Conservation (phyloP, 495 filamentous ascomycete genomes). For the Penicillium crystallinum region DNA sequence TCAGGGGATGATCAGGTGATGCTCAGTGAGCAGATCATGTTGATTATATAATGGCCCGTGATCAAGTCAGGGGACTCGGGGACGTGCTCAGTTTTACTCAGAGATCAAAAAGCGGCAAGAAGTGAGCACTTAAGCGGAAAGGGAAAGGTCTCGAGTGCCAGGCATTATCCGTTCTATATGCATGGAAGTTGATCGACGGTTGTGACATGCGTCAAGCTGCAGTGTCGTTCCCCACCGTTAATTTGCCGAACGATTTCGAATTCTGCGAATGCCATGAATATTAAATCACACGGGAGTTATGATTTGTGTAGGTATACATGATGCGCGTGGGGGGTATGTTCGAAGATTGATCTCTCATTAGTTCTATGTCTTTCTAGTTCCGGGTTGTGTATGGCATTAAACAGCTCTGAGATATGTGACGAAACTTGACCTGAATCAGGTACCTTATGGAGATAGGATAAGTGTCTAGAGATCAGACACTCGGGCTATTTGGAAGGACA, state of each 20-base stretch:
- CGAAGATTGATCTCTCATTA: too few species aligned
- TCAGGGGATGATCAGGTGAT: not conserved
- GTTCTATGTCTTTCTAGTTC: too few species aligned
- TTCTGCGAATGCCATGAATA: too few species aligned
- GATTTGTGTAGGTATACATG: too few species aligned
- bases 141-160: conserved; percentile 22
- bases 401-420: too few species aligned
- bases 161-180: not conserved
- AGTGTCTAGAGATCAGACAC: too few species aligned
- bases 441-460: too few species aligned
- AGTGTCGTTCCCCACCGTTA: not conserved
- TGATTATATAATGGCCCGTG: not conserved
- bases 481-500: too few species aligned
- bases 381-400: too few species aligned
- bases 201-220: not conserved
- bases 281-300: too few species aligned
- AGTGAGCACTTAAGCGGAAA: conserved; percentile 29
- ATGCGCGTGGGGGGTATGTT: too few species aligned
- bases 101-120: conserved; percentile 27
- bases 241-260: not conserved
- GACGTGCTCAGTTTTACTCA: conserved; percentile 21
- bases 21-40: not conserved
- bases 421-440: too few species aligned
- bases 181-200: not conserved
- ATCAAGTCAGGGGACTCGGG: not conserved